Evolutionary conservation across 805 yeast species (phyloP).

Genomic region (Priceomyces fermenticarens): DNA sequence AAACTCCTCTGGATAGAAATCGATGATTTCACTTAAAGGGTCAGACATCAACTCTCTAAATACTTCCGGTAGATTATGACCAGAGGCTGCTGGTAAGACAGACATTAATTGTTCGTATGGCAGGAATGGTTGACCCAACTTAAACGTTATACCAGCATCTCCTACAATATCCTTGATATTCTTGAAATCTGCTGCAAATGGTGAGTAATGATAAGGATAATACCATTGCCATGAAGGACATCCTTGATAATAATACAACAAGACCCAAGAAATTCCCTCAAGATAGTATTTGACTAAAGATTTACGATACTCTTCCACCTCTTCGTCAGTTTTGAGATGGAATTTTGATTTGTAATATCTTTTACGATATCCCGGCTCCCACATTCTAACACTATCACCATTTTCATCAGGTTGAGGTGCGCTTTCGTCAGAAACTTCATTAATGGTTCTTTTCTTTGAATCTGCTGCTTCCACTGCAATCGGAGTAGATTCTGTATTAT

Average conservation of each 20-base stretch:
- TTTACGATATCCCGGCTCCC: constrained; percentile 84
- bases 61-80: constrained; percentile 77
- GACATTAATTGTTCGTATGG: constrained; percentile 95
- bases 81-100: constrained; percentile 91
- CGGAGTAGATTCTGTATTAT: not conserved
- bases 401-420: constrained; percentile 35
- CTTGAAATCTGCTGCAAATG: constrained; percentile 86
- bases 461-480: constrained; percentile 3
- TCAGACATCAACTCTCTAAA: constrained; percentile 81
- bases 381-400: constrained; percentile 57
- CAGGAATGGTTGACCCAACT: constrained; percentile 71
- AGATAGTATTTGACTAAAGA: constrained; percentile 70
- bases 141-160: constrained; percentile 52
- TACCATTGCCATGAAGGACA: constrained; percentile 99
- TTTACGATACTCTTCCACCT: constrained; percentile 50
- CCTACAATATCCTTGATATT: constrained; percentile 47
- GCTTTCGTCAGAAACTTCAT: constrained; percentile 17
- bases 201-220: constrained; percentile 96
- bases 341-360: constrained; percentile 82
- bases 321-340: constrained; percentile 51
- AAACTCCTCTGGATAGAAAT: constrained; percentile 86
- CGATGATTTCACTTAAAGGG: constrained; percentile 77
- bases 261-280: constrained; percentile 97
- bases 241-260: constrained; percentile 91
- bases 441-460: constrained; percentile 8